phyloP scores from a whole-genome alignment of 768 basidiomycete species.

The Agrocybe chaxingu region DNA sequence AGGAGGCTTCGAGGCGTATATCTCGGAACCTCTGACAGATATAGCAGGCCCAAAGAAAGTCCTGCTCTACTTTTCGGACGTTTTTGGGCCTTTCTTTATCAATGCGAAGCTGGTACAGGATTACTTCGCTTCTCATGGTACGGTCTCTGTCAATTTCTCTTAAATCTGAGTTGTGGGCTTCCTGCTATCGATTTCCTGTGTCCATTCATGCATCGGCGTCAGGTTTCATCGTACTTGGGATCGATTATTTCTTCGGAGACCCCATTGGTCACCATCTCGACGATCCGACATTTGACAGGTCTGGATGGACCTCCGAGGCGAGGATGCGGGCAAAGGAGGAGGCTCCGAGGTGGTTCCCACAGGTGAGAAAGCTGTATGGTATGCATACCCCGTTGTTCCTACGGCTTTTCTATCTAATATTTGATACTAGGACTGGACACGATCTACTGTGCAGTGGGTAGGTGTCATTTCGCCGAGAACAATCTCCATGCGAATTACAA shows the following conservation, averaged over 20 bases:
- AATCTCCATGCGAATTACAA: neutral
- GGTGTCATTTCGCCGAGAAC: constrained; percentile 5
- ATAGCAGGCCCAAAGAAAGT: constrained; percentile 18
- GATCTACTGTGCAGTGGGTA: constrained; percentile 42
- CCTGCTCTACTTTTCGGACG: too few relatives aligned
- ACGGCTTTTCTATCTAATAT: neutral
- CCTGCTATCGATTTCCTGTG: too few relatives aligned
- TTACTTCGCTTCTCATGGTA: neutral
- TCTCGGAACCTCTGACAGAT: constrained; percentile 46
- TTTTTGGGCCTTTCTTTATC: too few relatives aligned
- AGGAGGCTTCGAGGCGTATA: constrained; percentile 48
- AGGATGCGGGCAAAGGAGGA: constrained; percentile 30
- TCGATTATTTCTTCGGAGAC: constrained; percentile 64
- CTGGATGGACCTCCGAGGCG: constrained; percentile 36
- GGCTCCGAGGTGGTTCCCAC: constrained; percentile 49
- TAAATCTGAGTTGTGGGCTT: too few relatives aligned
- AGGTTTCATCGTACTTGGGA: constrained; percentile 57
- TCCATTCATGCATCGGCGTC: neutral
- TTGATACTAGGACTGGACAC: constrained; percentile 13
- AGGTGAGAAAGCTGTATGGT: constrained; percentile 46
- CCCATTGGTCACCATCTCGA: constrained; percentile 36
- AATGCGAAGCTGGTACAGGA: too few relatives aligned
- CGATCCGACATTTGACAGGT: constrained; percentile 31
- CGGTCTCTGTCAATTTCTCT: constrained; percentile 12
- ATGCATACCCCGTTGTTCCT: neutral